These are phyloP conservation scores for Citrullus colocynthis DNA, from an alignment of 306 rosid species.

Conservation along the genomic window DNA sequence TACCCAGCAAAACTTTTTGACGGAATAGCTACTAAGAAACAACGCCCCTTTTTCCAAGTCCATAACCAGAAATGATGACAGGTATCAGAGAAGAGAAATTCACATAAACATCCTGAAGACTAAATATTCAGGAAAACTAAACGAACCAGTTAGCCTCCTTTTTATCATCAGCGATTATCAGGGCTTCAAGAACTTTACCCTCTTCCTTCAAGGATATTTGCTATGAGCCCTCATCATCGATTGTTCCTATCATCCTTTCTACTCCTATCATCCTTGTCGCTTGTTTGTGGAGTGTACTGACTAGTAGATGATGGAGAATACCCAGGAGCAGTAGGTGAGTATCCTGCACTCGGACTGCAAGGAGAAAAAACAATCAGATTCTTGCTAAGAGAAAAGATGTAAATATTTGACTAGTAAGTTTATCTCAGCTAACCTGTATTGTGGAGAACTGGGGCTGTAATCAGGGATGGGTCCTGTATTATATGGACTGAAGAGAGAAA, in stretches of 20 bases:
- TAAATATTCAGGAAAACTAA: not conserved
- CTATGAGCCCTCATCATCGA: constrained; percentile 20
- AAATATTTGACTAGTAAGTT: not conserved
- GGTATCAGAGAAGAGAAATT: not conserved
- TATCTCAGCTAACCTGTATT: constrained; percentile 46
- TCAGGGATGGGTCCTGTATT: constrained; percentile 81
- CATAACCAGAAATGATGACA: not conserved
- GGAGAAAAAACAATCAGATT: not conserved
- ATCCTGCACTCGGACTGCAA: constrained; percentile 91
- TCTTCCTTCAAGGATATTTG: not conserved
- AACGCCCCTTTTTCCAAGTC: not conserved
- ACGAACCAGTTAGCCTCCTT: not conserved
- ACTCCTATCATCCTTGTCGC: constrained; percentile 26
- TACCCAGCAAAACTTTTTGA: not conserved
- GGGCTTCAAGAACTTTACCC: constrained; percentile 9
- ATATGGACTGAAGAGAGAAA: constrained; percentile 46
- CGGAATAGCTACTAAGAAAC: not conserved
- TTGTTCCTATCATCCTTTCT: constrained; percentile 52
- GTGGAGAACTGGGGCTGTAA: constrained; percentile 89
- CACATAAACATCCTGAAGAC: not conserved
- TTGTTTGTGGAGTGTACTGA: constrained; percentile 87
- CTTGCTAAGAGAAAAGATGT: not conserved
- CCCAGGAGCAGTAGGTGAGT: constrained; percentile 97
- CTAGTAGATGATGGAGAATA: constrained; percentile 94
- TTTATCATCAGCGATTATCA: not conserved